phyloP scores from a whole-genome alignment of 2,329 filamentous ascomycete species.

The Trichoderma sp. region DNA sequence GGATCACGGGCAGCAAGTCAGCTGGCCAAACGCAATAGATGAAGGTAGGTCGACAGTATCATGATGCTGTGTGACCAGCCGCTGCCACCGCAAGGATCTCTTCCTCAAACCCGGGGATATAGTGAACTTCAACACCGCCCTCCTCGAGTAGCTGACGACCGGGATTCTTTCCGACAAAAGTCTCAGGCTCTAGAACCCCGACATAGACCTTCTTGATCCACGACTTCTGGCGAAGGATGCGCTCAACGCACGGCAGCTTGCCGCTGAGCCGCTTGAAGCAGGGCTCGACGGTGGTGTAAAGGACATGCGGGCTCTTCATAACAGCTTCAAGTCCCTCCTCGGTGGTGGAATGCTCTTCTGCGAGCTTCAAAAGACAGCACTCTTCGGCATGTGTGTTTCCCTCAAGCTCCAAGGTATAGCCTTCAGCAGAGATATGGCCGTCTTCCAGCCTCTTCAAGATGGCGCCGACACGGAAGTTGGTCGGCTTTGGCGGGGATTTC shows the following conservation, averaged over 20 bases:
- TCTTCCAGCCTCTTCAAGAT: constrained; percentile 63
- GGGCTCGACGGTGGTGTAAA: constrained; percentile 94
- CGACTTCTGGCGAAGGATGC: constrained; percentile 62
- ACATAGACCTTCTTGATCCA: constrained; percentile 78
- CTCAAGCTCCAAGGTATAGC: constrained; percentile 84
- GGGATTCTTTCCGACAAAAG: constrained; percentile 79
- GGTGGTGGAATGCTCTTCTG: constrained; percentile 43
- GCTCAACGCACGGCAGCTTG: constrained; percentile 73
- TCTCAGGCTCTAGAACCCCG: constrained; percentile 84
- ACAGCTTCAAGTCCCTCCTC: constrained; percentile 54
- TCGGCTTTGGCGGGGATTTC: constrained; percentile 78
- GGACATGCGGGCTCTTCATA: constrained; percentile 37
- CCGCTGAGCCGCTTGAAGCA: constrained; percentile 72
- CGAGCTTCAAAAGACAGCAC: constrained; percentile 77
- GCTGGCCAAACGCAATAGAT: not conserved
- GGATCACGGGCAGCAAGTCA: not conserved
- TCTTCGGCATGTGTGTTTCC: constrained; percentile 98
- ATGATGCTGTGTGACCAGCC: constrained; percentile 61
- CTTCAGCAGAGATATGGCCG: constrained; percentile 67
- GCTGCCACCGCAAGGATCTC: constrained; percentile 81
- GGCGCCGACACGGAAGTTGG: constrained; percentile 94
- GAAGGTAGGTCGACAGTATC: not conserved
- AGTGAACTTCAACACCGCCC: constrained; percentile 70
- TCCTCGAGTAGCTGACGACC: constrained; percentile 68
- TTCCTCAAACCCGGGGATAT: constrained; percentile 71